Percentiles rank a stretch among this genome's conserved stretches.
Conservation (phyloP, 2,329 filamentous ascomycete species). For the Periconia digitata region DNA sequence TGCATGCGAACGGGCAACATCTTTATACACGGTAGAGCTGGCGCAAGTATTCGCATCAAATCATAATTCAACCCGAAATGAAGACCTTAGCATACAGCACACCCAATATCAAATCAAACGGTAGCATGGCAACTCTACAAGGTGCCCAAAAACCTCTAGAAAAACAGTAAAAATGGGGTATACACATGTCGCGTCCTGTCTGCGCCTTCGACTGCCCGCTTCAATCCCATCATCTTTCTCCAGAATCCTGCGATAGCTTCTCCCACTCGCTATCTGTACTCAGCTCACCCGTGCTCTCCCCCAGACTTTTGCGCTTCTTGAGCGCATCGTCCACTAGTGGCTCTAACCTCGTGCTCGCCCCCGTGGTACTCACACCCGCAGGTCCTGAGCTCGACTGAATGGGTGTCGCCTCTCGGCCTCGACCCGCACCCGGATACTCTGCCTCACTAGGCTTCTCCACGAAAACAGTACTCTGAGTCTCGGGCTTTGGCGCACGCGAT, state of each 20-base stretch:
- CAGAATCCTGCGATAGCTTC: conserved; percentile 69
- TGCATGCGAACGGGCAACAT: too few relatives aligned
- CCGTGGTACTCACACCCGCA: conserved; percentile 28
- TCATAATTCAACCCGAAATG: too few relatives aligned
- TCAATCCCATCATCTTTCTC: conserved; percentile 30
- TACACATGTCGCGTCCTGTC: conserved; percentile 3
- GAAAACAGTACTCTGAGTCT: conserved; percentile 39
- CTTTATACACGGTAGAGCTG: too few relatives aligned
- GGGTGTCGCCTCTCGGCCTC: conserved; percentile 20
- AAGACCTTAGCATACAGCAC: too few relatives aligned
- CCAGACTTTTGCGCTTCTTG: conserved; percentile 49
- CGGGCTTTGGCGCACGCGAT: conserved; percentile 19
- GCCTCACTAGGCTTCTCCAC: conserved; percentile 29
- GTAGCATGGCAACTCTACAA: not conserved
- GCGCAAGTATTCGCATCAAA: too few relatives aligned
- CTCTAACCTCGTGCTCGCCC: conserved; percentile 30
- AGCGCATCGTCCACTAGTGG: conserved; percentile 40
- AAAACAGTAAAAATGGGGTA: conserved; percentile 7
- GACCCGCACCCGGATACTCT: conserved; percentile 5
- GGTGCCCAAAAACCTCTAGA: conserved; percentile 6
- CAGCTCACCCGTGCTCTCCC: conserved; percentile 55
- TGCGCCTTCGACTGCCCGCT: not conserved
- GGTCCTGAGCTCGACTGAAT: conserved; percentile 15
- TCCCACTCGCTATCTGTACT: conserved; percentile 98
- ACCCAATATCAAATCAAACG: not conserved